A percentile compares a stretch with the other conserved stretches of the same genome.
These are phyloP conservation scores for Ceratocystis smalleyi DNA, from an alignment of 2,329 filamentous ascomycete genomes.

Conservation along the genomic window DNA sequence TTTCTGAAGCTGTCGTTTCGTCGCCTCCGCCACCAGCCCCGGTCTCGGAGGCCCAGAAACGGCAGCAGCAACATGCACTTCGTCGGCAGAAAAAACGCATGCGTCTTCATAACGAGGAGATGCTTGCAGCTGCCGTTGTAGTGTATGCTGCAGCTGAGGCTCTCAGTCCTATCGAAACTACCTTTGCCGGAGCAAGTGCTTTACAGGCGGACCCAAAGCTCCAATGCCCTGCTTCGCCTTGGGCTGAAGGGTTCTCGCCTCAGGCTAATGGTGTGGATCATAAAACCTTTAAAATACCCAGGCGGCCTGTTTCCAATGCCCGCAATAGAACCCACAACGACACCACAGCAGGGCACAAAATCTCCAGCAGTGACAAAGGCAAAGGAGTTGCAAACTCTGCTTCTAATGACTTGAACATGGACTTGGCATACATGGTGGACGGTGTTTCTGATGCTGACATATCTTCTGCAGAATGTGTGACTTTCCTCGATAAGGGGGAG, in stretches of 20 bases:
- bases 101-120: slow-evolving; percentile 35
- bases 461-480: slow-evolving; percentile 15
- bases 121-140: slow-evolving; percentile 38
- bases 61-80: slow-evolving; percentile 29
- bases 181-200: neutral
- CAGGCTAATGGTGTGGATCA: slow-evolving; percentile 5
- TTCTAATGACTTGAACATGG: slow-evolving; percentile 8
- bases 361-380: neutral
- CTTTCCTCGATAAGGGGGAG: slow-evolving; percentile 2
- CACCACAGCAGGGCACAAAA: slow-evolving; percentile 1
- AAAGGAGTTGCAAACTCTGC: neutral
- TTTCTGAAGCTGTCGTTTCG: slow-evolving; percentile 30
- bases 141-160: slow-evolving; percentile 37
- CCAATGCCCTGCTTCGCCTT: slow-evolving; percentile 15
- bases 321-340: neutral
- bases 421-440: slow-evolving; percentile 8
- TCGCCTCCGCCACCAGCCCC: slow-evolving; percentile 23
- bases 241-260: slow-evolving; percentile 14
- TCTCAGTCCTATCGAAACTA: slow-evolving; percentile 27
- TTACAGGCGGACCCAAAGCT: neutral
- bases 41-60: slow-evolving; percentile 21
- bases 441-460: slow-evolving; percentile 14
- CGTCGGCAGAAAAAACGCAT: slow-evolving; percentile 31
- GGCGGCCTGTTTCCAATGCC: neutral
- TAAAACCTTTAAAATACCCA: neutral